Conservation (phyloP, 2,329 filamentous ascomycete species). For the Clarireedia monteithiana region DNA sequence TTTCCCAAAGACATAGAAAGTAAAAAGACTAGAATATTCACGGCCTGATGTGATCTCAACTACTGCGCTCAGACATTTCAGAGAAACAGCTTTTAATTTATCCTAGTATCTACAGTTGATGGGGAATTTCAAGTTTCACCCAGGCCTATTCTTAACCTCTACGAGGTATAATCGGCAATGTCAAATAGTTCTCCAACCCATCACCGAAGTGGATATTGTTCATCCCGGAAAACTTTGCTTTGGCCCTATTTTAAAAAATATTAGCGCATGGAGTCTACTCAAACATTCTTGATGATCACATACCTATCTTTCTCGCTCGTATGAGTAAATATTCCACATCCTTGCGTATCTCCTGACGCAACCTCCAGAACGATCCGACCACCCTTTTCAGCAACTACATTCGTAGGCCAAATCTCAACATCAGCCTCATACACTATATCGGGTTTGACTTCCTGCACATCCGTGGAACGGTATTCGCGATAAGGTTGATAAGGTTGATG, state of each 20-base stretch:
- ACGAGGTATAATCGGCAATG: background rate
- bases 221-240: slow-evolving; percentile 36
- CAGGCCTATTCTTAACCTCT: no score
- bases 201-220: slow-evolving; percentile 48
- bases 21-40: no score
- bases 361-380: slow-evolving; percentile 49
- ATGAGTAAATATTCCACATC: slow-evolving; percentile 49
- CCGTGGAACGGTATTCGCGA: slow-evolving; percentile 49
- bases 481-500: slow-evolving; percentile 48
- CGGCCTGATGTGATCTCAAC: no score
- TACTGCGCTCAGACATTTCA: no score
- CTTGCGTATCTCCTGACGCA: slow-evolving; percentile 49
- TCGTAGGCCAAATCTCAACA: slow-evolving; percentile 58
- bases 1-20: no score
- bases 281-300: slow-evolving; percentile 10
- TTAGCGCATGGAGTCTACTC: no score
- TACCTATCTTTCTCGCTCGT: slow-evolving; percentile 40
- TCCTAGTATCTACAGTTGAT: no score
- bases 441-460: slow-evolving; percentile 45
- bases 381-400: slow-evolving; percentile 46
- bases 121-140: no score
- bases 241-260: slow-evolving; percentile 4
- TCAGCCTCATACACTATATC: slow-evolving; percentile 52
- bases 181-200: slow-evolving; percentile 38
- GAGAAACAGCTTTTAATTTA: no score